These are phyloP conservation scores for Phytophthora melonis DNA, from an alignment of 352 stramenopile genomes.

Conservation along the genomic window DNA sequence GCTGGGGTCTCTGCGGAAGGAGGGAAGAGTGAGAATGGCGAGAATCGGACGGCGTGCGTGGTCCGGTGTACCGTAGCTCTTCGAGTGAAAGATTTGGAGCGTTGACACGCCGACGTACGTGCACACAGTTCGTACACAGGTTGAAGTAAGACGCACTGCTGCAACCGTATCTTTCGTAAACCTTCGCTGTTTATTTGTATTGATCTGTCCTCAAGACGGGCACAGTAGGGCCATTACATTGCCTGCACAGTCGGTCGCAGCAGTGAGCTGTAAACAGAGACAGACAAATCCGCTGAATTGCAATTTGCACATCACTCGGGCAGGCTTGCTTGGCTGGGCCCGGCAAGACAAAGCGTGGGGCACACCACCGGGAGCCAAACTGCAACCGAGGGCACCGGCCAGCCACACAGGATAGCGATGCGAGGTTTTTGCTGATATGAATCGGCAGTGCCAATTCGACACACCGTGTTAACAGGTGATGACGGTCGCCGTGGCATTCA, in stretches of 20 bases:
- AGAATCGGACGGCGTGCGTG: constrained; percentile 10
- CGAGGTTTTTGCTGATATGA: neutral
- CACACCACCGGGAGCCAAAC: constrained; percentile 8
- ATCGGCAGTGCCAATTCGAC: neutral
- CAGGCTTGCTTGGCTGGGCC: neutral
- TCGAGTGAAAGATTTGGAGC: constrained; percentile 9
- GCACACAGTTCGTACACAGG: constrained; percentile 11
- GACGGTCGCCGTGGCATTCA: neutral
- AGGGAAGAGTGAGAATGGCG: constrained; percentile 33
- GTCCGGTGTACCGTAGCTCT: neutral
- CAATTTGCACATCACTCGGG: constrained; percentile 25
- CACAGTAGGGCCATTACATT: neutral
- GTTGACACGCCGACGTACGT: constrained; percentile 20
- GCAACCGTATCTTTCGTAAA: neutral
- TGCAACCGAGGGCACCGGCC: neutral
- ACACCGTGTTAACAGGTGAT: neutral
- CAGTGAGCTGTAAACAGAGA: neutral
- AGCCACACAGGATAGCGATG: neutral
- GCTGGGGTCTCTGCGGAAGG: constrained; percentile 14
- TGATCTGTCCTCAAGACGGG: neutral
- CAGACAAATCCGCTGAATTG: constrained; percentile 30
- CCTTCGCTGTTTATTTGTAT: neutral
- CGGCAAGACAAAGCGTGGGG: constrained; percentile 7
- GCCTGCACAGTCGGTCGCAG: neutral
- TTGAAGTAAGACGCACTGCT: neutral